A percentile compares a stretch with the other conserved stretches of the same genome.
phyloP scores from a whole-genome alignment of 768 basidiomycete genomes.

The Holtermannia corniformis region DNA sequence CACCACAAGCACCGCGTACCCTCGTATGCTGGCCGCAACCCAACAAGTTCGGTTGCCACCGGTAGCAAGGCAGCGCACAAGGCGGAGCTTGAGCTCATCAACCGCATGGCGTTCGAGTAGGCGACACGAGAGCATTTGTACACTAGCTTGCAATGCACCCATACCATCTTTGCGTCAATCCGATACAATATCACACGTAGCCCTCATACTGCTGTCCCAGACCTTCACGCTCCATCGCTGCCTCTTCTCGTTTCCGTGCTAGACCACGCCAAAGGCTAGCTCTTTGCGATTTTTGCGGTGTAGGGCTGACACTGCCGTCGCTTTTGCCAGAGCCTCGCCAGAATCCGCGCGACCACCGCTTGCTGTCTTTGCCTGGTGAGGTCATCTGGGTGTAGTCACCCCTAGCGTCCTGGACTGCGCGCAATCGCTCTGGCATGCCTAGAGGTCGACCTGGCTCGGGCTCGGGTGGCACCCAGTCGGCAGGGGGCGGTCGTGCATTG shows the following conservation, averaged over 20 bases:
- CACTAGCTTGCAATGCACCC: no score
- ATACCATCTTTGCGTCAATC: no score
- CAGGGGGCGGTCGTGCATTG: background rate
- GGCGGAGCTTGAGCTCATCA: constrained; percentile 74
- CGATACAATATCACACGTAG: background rate
- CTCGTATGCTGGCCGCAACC: constrained; percentile 81
- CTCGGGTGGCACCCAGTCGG: background rate
- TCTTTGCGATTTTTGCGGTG: background rate
- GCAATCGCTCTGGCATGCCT: background rate
- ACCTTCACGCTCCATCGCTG: background rate
- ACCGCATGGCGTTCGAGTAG: constrained; percentile 42
- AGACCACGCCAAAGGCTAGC: background rate
- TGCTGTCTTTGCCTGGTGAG: background rate
- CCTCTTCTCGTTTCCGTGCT: background rate
- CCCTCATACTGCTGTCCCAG: no score
- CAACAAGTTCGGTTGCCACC: constrained; percentile 58
- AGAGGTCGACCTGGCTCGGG: background rate
- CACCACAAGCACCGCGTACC: constrained; percentile 88
- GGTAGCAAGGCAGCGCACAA: constrained; percentile 62
- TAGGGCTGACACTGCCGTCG: background rate
- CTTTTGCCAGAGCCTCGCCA: background rate
- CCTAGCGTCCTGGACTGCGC: background rate
- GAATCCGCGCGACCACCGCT: background rate
- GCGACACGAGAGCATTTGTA: background rate
- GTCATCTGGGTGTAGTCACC: no score